A percentile compares a stretch with the other conserved stretches of the same genome.
Evolutionary conservation across 306 rosid genomes (phyloP).

Genomic region (Cercis canadensis): DNA sequence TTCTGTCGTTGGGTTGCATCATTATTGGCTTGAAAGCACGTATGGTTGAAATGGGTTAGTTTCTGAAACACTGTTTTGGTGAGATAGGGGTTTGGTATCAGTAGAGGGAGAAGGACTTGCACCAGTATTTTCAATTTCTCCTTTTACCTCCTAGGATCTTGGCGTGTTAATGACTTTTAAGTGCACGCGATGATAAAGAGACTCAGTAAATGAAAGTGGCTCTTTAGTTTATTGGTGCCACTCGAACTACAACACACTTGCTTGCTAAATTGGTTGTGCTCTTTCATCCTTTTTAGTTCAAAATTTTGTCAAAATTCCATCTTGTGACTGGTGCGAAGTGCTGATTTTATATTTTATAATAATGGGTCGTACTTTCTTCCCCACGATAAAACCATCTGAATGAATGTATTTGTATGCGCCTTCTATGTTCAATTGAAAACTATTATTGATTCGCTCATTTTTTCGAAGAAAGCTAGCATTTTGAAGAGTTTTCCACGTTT

Average conservation of each 20-base stretch:
- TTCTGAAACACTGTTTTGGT: slow-evolving; percentile 39
- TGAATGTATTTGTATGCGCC: slow-evolving; percentile 2
- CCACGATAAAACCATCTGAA: not conserved
- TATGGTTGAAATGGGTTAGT: slow-evolving; percentile 1
- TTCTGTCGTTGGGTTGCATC: slow-evolving; percentile 24
- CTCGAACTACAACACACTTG: slow-evolving; percentile 23
- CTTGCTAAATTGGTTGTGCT: slow-evolving; percentile 25
- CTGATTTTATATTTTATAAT: slow-evolving; percentile 15
- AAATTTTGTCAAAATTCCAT: slow-evolving; percentile 26
- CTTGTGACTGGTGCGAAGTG: not conserved
- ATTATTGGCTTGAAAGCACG: slow-evolving; percentile 15
- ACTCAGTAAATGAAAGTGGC: slow-evolving; percentile 1
- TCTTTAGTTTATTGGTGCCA: slow-evolving; percentile 26
- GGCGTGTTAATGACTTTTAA: slow-evolving; percentile 7
- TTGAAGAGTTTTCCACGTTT: slow-evolving; percentile 13
- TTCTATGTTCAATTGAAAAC: slow-evolving; percentile 24
- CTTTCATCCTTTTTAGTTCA: slow-evolving; percentile 23
- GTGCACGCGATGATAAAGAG: slow-evolving; percentile 8
- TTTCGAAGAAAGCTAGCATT: slow-evolving; percentile 19
- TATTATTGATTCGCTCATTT: slow-evolving; percentile 19
- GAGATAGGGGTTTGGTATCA: not conserved
- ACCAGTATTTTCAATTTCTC: slow-evolving; percentile 29
- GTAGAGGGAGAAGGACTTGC: slow-evolving; percentile 34
- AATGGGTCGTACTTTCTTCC: slow-evolving; percentile 2
- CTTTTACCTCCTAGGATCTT: slow-evolving; percentile 31